Evolutionary conservation across 2,329 filamentous ascomycete species (phyloP).

Genomic region (Cercospora sp.): DNA sequence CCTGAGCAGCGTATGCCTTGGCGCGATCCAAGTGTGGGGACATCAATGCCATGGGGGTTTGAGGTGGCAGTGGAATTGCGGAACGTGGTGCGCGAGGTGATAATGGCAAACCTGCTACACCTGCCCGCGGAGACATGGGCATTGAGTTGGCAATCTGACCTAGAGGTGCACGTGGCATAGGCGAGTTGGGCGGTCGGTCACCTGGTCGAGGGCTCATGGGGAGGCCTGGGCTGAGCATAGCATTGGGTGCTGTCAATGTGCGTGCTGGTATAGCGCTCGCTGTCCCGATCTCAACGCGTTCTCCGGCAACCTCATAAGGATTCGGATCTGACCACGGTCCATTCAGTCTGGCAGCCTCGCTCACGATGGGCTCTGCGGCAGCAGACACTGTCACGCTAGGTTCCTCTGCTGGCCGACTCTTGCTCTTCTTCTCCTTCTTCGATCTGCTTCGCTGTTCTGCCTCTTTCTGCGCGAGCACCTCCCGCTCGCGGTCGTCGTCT

Average conservation of each 20-base stretch:
- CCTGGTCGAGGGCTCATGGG: constrained; percentile 62
- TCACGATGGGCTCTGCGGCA: constrained; percentile 15
- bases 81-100: constrained; percentile 74
- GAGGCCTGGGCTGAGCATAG: constrained; percentile 61
- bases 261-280: constrained; percentile 28
- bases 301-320: constrained; percentile 33
- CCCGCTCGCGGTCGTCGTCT: constrained; percentile 79
- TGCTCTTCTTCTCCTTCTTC: constrained; percentile 66
- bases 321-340: constrained; percentile 30
- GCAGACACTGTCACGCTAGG: constrained; percentile 16
- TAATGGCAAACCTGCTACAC: constrained; percentile 56
- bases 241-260: constrained; percentile 46
- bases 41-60: constrained; percentile 65
- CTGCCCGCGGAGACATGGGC: constrained; percentile 64
- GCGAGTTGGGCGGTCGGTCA: constrained; percentile 61
- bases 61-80: constrained; percentile 69
- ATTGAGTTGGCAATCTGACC: constrained; percentile 59
- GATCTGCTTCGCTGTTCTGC: constrained; percentile 70
- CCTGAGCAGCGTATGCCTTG: constrained; percentile 39
- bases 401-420: constrained; percentile 44
- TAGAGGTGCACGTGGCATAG: constrained; percentile 58
- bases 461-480: constrained; percentile 61
- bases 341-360: constrained; percentile 15
- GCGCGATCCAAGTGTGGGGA: constrained; percentile 49
- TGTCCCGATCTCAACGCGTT: constrained; percentile 32